phyloP scores from a whole-genome alignment of 2,329 filamentous ascomycete species.

The Zopfia rhizophila region DNA sequence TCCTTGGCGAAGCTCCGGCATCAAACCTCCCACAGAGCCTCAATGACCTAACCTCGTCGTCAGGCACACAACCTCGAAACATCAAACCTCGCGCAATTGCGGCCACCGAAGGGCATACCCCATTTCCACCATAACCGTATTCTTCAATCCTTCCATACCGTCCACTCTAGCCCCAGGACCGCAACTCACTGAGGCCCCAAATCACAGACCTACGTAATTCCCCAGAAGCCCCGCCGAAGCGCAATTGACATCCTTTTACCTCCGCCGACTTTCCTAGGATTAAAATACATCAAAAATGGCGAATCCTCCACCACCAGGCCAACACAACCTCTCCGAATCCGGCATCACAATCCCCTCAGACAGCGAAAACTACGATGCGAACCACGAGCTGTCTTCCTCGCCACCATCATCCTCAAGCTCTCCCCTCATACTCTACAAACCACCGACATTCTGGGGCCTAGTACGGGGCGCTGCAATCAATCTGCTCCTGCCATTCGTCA shows the following conservation, averaged over 20 bases:
- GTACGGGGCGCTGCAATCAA: conserved; percentile 93
- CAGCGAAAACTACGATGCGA: conserved; percentile 81
- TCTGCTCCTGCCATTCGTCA: conserved; percentile 92
- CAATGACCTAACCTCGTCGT: conserved; percentile 1
- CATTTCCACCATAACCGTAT: too few species aligned
- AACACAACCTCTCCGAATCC: conserved; percentile 73
- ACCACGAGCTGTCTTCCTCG: conserved; percentile 69
- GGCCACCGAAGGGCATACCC: too few species aligned
- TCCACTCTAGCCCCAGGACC: too few species aligned
- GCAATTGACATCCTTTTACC: too few species aligned
- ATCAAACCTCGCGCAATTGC: too few species aligned
- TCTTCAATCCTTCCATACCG: too few species aligned
- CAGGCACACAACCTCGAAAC: too few species aligned
- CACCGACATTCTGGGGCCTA: conserved; percentile 87
- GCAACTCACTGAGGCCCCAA: too few species aligned
- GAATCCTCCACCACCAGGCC: conserved; percentile 55
- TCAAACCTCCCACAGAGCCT: conserved; percentile 12
- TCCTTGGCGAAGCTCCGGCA: too few species aligned
- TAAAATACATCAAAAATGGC: conserved; percentile 58
- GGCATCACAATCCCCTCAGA: conserved; percentile 83
- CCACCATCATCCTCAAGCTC: conserved; percentile 70
- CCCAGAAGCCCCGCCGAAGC: too few species aligned
- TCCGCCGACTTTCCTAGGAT: too few species aligned
- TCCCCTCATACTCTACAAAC: conserved; percentile 85
- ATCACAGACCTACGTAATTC: too few species aligned